Evolutionary conservation across 2,329 filamentous ascomycete genomes (phyloP).

Genomic region (Laburnicola sp.): DNA sequence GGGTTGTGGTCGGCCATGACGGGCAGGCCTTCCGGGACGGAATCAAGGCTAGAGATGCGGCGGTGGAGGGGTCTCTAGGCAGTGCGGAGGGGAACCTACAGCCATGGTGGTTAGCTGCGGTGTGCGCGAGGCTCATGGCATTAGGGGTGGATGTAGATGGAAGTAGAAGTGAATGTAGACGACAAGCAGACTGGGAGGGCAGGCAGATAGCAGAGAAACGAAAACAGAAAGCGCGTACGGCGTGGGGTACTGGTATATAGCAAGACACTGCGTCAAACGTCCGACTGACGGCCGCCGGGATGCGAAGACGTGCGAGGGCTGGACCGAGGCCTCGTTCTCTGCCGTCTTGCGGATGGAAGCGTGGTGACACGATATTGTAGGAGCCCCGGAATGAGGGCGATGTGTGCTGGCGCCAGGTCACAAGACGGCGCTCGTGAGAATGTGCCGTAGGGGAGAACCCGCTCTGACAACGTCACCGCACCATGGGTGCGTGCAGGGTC

Average conservation of each 20-base stretch:
- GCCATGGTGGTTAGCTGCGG: constrained; percentile 40
- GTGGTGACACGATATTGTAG: constrained; percentile 9
- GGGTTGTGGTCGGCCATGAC: constrained; percentile 33
- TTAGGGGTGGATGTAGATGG: background rate
- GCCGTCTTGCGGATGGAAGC: constrained; percentile 3
- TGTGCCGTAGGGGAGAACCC: too few species aligned
- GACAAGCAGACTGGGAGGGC: background rate
- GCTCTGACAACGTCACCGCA: too few species aligned
- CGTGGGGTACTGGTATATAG: constrained; percentile 7
- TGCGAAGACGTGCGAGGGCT: too few species aligned
- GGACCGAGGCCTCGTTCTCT: too few species aligned
- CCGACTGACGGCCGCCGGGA: background rate
- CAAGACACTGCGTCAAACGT: constrained; percentile 1
- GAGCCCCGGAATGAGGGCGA: background rate
- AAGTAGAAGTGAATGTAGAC: background rate
- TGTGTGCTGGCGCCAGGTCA: background rate
- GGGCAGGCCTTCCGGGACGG: constrained; percentile 35
- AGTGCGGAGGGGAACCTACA: constrained; percentile 33
- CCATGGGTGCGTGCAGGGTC: too few species aligned
- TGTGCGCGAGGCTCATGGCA: constrained; percentile 15
- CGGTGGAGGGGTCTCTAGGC: constrained; percentile 28
- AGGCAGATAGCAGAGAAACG: background rate
- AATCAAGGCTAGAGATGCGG: constrained; percentile 35
- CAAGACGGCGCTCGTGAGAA: background rate
- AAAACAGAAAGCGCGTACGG: constrained; percentile 7